Evolutionary conservation across 106 monocot genomes (phyloP), one percentile per base, ranked within the genome.

Genomic region (Posidonia australis): DNA sequence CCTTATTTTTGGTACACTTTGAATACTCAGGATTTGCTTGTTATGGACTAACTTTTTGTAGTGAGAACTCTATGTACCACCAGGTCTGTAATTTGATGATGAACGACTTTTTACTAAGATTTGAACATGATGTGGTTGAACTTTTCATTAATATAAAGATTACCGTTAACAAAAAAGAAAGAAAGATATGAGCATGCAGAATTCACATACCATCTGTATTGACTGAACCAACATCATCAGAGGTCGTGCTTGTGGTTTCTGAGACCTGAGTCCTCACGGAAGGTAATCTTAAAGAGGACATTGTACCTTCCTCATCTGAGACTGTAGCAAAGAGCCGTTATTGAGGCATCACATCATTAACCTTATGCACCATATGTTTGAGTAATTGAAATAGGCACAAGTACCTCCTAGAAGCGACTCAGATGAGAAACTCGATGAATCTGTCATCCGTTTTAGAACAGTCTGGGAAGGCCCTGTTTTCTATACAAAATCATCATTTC

Each of bases 141-240:
- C n/a, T n/a, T n/a, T n/a, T n/a, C n/a, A n/a, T n/a, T n/a, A n/a
- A n/a, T n/a, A n/a, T n/a, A n/a, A n/a, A n/a, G n/a, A n/a, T n/a
- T n/a, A n/a, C n/a, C n/a, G n/a, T n/a, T n/a, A n/a, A n/a, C n/a
- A n/a, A n/a, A n/a, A n/a, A n/a, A n/a, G n/a, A n/a, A n/a, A n/a
- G n/a, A n/a, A n/a, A n/a, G n/a, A n/a, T n/a, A 17, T 31, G 27
- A 36, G 4, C 4, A 1, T 26, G 30, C 20, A 64, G 17, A 65
- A 17, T 41, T 23, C 25, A 30, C 66, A 54, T 65, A 92, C 87
- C 79, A 65, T 82, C 79, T 67, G 60, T 44, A 44, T 84, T 81
- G 67, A 11, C 46, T 14, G 16, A 51, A 77, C 49, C 49, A 71
- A 60, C 67, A 68, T 78, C 79, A 48, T 78, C 78, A 24, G 85